phyloP scores from a whole-genome alignment of 805 yeast genomes.

The Yamadazyma ubonensis region DNA sequence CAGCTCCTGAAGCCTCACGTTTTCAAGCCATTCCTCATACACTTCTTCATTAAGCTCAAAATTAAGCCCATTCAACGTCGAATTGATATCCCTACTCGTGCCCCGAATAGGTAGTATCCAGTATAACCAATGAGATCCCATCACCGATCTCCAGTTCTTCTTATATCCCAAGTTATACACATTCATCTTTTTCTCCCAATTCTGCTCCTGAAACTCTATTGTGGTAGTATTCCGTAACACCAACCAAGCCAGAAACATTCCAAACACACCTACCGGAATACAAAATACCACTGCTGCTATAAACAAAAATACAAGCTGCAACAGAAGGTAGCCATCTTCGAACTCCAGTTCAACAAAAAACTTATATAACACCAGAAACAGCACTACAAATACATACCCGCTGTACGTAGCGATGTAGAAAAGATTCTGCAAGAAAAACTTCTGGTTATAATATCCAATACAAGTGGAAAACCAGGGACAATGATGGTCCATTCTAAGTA shows the following conservation, averaged over 20 bases:
- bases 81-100: slow-evolving; percentile 20
- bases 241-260: slow-evolving; percentile 57
- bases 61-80: slow-evolving; percentile 46
- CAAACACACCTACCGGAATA: slow-evolving; percentile 46
- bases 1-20: slow-evolving; percentile 45
- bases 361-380: slow-evolving; percentile 43
- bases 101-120: slow-evolving; percentile 67
- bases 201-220: slow-evolving; percentile 64
- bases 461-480: slow-evolving; percentile 93
- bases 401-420: slow-evolving; percentile 52
- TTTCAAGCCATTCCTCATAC: slow-evolving; percentile 39
- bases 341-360: slow-evolving; percentile 48
- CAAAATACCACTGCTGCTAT: slow-evolving; percentile 57
- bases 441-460: slow-evolving; percentile 79
- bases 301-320: slow-evolving; percentile 61
- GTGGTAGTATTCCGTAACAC: slow-evolving; percentile 71
- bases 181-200: slow-evolving; percentile 48
- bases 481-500: slow-evolving; percentile 58
- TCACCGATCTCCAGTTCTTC: slow-evolving; percentile 63
- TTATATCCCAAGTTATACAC: slow-evolving; percentile 70
- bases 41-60: slow-evolving; percentile 47
- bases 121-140: slow-evolving; percentile 66
- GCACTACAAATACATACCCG: slow-evolving; percentile 35
- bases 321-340: slow-evolving; percentile 41
- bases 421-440: slow-evolving; percentile 74